phyloP scores from a whole-genome alignment of 1,284 basidiomycete genomes.

The Cutaneotrichosporon cutaneum region DNA sequence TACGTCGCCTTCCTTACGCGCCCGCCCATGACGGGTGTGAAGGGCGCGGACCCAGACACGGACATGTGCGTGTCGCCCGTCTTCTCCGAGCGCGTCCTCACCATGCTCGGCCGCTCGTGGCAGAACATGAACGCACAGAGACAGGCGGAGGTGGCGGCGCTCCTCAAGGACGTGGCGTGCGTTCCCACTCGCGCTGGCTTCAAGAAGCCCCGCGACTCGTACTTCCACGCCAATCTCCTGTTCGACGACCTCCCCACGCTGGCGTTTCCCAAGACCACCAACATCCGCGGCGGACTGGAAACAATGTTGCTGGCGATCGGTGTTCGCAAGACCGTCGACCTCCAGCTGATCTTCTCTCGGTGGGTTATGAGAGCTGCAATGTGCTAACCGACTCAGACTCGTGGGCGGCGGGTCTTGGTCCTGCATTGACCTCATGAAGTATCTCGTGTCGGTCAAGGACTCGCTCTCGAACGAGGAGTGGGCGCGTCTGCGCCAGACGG shows the following conservation, averaged over 20 bases:
- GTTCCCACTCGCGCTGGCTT: slow-evolving; percentile 83
- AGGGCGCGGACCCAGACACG: slow-evolving; percentile 56
- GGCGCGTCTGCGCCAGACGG: slow-evolving; percentile 71
- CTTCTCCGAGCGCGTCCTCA: slow-evolving; percentile 82
- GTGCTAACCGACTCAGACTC: slow-evolving; percentile 54
- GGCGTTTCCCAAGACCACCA: slow-evolving; percentile 65
- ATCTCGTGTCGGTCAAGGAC: slow-evolving; percentile 80
- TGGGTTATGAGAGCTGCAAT: slow-evolving; percentile 41
- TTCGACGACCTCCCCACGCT: slow-evolving; percentile 87
- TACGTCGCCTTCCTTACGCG: slow-evolving; percentile 72
- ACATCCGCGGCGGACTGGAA: slow-evolving; percentile 73
- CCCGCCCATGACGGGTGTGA: slow-evolving; percentile 55
- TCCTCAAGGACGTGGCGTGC: slow-evolving; percentile 67
- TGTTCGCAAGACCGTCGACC: slow-evolving; percentile 86
- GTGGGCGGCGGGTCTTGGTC: slow-evolving; percentile 50
- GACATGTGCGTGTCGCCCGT: slow-evolving; percentile 67
- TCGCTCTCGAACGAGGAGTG: slow-evolving; percentile 69
- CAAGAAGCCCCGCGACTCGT: slow-evolving; percentile 71
- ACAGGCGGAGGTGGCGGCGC: slow-evolving; percentile 61
- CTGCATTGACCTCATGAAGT: slow-evolving; percentile 65
- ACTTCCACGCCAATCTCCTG: slow-evolving; percentile 82
- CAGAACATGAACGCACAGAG: slow-evolving; percentile 62
- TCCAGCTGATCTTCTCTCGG: slow-evolving; percentile 83
- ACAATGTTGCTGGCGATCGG: slow-evolving; percentile 74
- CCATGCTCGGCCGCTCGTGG: slow-evolving; percentile 73